A percentile compares a stretch with the other conserved stretches of the same genome.
phyloP scores from a whole-genome alignment of 345 rosid genomes.

The Linum tenue region DNA sequence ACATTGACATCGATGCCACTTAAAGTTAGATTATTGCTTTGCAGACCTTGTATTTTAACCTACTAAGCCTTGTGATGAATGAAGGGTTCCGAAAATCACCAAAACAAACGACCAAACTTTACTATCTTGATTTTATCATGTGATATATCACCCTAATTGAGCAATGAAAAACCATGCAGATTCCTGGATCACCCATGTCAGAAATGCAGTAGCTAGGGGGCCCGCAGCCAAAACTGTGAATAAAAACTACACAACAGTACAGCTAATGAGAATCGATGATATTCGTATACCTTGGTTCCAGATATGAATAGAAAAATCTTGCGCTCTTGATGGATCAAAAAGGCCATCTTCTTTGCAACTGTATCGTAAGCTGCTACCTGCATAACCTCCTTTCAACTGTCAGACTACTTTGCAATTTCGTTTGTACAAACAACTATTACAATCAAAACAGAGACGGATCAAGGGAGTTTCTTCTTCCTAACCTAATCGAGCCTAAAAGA shows the following conservation, averaged over 20 bases:
- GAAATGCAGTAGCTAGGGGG: no score
- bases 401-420: background rate
- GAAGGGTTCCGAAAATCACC: background rate
- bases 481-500: no score
- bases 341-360: conserved; percentile 78
- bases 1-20: no score
- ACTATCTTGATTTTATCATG: no score
- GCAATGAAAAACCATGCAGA: background rate
- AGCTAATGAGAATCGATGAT: background rate
- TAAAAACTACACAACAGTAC: no score
- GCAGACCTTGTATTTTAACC: background rate
- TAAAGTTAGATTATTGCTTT: background rate
- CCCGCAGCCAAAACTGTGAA: background rate
- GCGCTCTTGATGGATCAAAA: conserved; percentile 80
- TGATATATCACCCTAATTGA: background rate
- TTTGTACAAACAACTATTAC: background rate
- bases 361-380: conserved; percentile 97
- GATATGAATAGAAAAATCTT: conserved; percentile 95
- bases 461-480: no score
- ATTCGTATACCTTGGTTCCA: conserved; percentile 68
- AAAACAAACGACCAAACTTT: no score
- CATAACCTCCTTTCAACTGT: conserved; percentile 4
- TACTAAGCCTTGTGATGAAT: background rate
- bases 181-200: no score
- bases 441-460: background rate